Conservation (phyloP, 768 basidiomycete genomes). For the Ramaria sp. region DNA sequence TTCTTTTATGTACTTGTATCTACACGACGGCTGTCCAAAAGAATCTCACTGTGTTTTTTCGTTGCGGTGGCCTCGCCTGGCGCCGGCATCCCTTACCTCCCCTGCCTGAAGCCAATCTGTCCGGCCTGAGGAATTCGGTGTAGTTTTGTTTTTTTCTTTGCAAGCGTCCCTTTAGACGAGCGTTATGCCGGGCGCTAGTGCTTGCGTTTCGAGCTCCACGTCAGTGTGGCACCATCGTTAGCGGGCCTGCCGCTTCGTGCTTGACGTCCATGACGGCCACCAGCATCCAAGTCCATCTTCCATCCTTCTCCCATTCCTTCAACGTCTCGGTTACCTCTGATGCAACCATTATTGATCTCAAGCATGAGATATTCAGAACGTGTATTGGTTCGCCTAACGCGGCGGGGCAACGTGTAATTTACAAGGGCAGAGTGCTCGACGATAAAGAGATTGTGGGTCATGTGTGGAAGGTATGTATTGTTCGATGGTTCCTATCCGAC, state of each 20-base stretch:
- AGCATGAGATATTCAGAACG: conserved; percentile 46
- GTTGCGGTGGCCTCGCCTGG: no score
- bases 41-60: no score
- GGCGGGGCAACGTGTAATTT: conserved; percentile 70
- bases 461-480: conserved; percentile 52
- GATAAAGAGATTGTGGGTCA: conserved; percentile 56
- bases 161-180: neutral
- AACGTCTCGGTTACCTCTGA: conserved; percentile 35
- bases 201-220: neutral
- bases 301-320: conserved; percentile 65
- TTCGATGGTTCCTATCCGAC: conserved; percentile 12
- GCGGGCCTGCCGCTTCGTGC: neutral
- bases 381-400: conserved; percentile 57
- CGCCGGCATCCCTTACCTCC: no score
- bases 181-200: neutral
- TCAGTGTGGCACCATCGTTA: neutral
- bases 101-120: no score
- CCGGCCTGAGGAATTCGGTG: no score
- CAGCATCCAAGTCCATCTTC: conserved; percentile 57
- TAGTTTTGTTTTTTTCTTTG: no score
- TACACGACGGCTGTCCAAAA: no score
- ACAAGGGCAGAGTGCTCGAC: conserved; percentile 55
- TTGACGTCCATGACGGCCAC: conserved; percentile 16
- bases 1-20: no score
- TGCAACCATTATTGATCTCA: conserved; percentile 51